Evolutionary conservation across 1,284 basidiomycete genomes (phyloP).

Genomic region (Neolentinus lepideus): DNA sequence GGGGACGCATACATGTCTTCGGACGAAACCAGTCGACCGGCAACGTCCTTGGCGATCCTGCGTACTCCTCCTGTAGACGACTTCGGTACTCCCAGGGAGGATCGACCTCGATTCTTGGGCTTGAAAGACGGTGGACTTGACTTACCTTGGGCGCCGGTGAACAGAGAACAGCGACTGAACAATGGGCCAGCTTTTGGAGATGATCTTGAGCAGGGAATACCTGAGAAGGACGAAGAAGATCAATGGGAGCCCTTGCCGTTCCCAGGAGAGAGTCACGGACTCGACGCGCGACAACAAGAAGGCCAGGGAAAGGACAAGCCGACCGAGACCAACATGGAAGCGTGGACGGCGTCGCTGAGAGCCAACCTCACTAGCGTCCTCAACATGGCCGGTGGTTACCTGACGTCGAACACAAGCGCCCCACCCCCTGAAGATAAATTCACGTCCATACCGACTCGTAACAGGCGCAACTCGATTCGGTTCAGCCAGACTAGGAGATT

Average conservation of each 20-base stretch:
- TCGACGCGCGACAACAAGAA: not conserved
- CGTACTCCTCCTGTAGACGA: conserved; percentile 9
- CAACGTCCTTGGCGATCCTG: conserved; percentile 16
- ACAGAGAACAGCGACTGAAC: conserved; percentile 2
- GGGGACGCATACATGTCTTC: conserved; percentile 32
- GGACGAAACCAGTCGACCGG: conserved; percentile 26
- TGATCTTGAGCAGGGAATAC: conserved; percentile 7
- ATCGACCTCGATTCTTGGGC: conserved; percentile 17
- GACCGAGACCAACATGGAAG: conserved; percentile 7
- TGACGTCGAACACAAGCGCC: not conserved
- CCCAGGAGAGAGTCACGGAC: conserved; percentile 9
- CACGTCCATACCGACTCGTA: conserved; percentile 11
- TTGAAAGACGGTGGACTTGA: conserved; percentile 14
- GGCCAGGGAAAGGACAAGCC: not conserved
- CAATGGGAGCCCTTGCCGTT: conserved; percentile 11
- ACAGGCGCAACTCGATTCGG: conserved; percentile 7
- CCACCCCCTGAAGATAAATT: conserved; percentile 7
- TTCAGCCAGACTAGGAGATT: not conserved
- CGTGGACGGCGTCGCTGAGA: conserved; percentile 26
- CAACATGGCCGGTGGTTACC: conserved; percentile 21
- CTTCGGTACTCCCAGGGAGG: conserved; percentile 16
- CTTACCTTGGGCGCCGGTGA: conserved; percentile 15
- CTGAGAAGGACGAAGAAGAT: conserved; percentile 1
- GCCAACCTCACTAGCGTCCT: conserved; percentile 29
- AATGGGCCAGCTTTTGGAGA: conserved; percentile 2